Evolutionary conservation across 2,329 filamentous ascomycete species (phyloP), one percentile per base, ranked within the genome.

Genomic region (Trichoderma afroharzianum): DNA sequence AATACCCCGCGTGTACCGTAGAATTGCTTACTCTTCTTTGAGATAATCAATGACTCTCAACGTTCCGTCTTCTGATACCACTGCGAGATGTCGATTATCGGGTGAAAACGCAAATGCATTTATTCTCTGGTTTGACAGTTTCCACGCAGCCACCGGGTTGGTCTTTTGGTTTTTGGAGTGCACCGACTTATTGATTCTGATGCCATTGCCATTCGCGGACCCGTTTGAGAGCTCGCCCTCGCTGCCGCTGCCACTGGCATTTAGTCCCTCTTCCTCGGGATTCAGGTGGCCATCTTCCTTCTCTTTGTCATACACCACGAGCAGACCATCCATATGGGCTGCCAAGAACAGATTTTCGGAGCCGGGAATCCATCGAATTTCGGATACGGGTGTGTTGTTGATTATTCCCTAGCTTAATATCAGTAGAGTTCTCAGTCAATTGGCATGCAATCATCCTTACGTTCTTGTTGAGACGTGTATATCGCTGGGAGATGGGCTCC

Each of bases 281-380:
- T 89, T 86, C 77, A 97, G 96, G 1, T 90, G 86, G 0, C 91
- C 90, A 79, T 98, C 95, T 74, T 98, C 95, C 79, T 96, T 97
- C 78, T 98, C 95, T 82, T 98, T 99, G 82, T 99, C 96, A 76
- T 98, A 99, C 1, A 98, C 94, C 3, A 99, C 88, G 58, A 99
- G 81, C 3, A 92, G 92, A 1, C 96, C 96, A 78, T 99, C 95
- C 86, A 94, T 93, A 79, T 98, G 95, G 12, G 94, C 92, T 12
- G 95, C 95, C 59, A 99, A 85, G 78, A 99, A 98, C 15, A 97
- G 85, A 74, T 93, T 97, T 78, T 99, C 96, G 7, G 95, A 97
- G 32, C 94, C 93, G 0, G 96, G 96, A 70, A 99, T 90, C 96
- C 96, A 99, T 78, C 89, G 89, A 74, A 99, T 97, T 73, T 95